phyloP scores from a whole-genome alignment of 2,329 filamentous ascomycete species.

The Trichoderma afroharzianum region DNA sequence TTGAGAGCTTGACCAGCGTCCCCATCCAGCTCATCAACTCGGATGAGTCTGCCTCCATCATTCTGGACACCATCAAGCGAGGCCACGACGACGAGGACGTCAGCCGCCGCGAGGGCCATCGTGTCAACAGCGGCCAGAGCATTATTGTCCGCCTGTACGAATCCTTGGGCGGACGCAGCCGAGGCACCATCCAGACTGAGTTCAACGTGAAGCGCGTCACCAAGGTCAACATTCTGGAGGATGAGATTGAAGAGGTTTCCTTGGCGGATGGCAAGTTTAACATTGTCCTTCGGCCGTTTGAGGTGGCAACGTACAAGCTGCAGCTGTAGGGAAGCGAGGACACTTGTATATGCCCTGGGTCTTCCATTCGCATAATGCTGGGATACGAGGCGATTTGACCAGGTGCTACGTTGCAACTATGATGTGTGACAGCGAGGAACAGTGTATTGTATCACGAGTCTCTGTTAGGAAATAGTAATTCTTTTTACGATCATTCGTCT shows the following conservation, averaged over 20 bases:
- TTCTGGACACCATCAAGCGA: conserved; percentile 88
- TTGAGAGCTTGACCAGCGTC: conserved; percentile 28
- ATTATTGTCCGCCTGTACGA: conserved; percentile 86
- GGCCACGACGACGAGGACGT: conserved; percentile 84
- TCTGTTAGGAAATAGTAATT: neutral
- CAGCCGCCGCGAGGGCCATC: conserved; percentile 56
- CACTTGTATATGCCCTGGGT: conserved; percentile 25
- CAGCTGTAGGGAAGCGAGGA: conserved; percentile 38
- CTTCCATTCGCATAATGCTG: conserved; percentile 20
- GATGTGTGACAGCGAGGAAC: neutral
- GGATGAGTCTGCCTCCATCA: conserved; percentile 53
- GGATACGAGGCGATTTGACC: neutral
- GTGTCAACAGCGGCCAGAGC: conserved; percentile 67
- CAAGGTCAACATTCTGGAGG: conserved; percentile 86
- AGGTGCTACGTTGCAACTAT: neutral
- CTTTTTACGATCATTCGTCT: neutral
- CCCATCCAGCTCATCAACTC: conserved; percentile 67
- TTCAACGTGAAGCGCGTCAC: conserved; percentile 71
- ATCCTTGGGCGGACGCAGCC: conserved; percentile 74
- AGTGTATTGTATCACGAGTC: neutral
- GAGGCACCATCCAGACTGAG: conserved; percentile 64
- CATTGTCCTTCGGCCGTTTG: conserved; percentile 72
- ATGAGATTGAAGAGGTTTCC: conserved; percentile 68
- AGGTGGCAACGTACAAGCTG: conserved; percentile 77
- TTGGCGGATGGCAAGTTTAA: conserved; percentile 48